Evolutionary conservation across 257 asterid species (phyloP).

Genomic region (Capsicum chinense): DNA sequence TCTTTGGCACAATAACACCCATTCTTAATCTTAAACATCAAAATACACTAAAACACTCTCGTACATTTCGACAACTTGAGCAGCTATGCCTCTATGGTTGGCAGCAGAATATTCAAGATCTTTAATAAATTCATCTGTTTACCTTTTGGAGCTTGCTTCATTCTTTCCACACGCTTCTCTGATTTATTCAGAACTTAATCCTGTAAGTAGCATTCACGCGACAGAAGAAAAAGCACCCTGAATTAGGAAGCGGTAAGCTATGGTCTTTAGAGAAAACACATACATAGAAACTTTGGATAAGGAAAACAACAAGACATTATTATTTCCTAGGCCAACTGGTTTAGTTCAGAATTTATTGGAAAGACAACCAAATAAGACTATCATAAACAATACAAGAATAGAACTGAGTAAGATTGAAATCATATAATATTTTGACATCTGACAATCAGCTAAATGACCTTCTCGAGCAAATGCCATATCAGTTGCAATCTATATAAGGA

Average conservation of each 20-base stretch:
- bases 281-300: not conserved
- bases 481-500: slow-evolving; percentile 10
- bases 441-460: not conserved
- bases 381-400: not conserved
- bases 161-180: not conserved
- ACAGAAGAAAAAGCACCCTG: slow-evolving; percentile 20
- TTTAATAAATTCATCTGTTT: slow-evolving; percentile 23
- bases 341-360: slow-evolving; percentile 12
- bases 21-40: not conserved
- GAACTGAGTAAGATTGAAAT: slow-evolving; percentile 9
- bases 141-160: not conserved
- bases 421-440: not conserved
- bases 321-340: not conserved
- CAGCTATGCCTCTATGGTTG: slow-evolving; percentile 17
- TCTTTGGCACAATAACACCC: not conserved
- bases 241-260: not conserved
- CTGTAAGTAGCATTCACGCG: not conserved
- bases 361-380: not conserved
- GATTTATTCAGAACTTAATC: not conserved
- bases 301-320: slow-evolving; percentile 7
- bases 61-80: not conserved
- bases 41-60: not conserved
- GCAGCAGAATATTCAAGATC: not conserved
- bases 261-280: not conserved
- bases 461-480: not conserved